Evolutionary conservation across 768 basidiomycete genomes (phyloP).

Genomic region (Exsudoporus frostii): DNA sequence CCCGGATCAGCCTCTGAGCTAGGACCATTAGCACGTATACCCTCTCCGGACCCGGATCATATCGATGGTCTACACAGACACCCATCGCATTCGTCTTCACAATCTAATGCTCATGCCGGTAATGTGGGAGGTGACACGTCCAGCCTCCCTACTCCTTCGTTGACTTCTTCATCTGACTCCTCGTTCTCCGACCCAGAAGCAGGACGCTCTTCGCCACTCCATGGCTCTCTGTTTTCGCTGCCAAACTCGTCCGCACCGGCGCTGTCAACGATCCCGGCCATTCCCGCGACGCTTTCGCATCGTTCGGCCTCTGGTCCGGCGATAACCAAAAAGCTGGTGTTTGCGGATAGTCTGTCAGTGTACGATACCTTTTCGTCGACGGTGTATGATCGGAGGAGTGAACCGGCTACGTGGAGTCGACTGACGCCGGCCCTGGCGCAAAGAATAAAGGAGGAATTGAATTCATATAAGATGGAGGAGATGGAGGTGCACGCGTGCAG

Average conservation of each 20-base stretch:
- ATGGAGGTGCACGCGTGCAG: conserved; percentile 98
- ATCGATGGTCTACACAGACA: conserved; percentile 84
- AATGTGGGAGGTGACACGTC: conserved; percentile 29
- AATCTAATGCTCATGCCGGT: conserved; percentile 23
- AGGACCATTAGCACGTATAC: conserved; percentile 79
- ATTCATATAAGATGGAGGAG: conserved; percentile 99
- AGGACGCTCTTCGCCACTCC: conserved; percentile 35
- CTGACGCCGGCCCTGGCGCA: conserved; percentile 93
- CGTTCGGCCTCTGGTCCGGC: conserved; percentile 75
- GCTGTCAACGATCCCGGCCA: conserved; percentile 54
- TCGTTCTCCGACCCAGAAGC: conserved; percentile 36
- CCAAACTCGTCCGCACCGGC: conserved; percentile 90
- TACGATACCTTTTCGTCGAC: conserved; percentile 94
- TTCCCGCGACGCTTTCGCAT: conserved; percentile 55
- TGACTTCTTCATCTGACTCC: conserved; percentile 40
- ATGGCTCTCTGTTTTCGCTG: conserved; percentile 64
- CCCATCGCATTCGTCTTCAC: conserved; percentile 50
- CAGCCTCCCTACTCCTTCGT: conserved; percentile 57
- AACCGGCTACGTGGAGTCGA: conserved; percentile 95
- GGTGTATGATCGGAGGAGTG: conserved; percentile 92
- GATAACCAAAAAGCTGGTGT: conserved; percentile 73
- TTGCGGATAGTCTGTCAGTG: conserved; percentile 89
- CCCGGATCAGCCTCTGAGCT: conserved; percentile 46
- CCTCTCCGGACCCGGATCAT: conserved; percentile 79
- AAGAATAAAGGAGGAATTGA: conserved; percentile 96